Evolutionary conservation across 352 stramenopile genomes (phyloP).

Genomic region (Phytophthora constricta): DNA sequence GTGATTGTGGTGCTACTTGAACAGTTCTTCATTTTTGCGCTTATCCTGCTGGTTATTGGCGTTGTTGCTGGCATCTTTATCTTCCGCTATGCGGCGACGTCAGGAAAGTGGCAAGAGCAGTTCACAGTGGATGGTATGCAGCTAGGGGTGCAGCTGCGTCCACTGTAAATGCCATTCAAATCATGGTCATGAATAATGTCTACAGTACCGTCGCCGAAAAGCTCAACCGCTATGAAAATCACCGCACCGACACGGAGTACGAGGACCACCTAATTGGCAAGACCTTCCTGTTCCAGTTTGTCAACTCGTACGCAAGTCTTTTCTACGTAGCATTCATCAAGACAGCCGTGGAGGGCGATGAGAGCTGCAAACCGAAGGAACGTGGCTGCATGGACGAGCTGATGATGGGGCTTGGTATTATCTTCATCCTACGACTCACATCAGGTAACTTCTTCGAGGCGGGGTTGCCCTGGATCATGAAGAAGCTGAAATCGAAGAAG

Average conservation of each 20-base stretch:
- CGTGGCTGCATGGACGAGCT: conserved; percentile 82
- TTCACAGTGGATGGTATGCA: conserved; percentile 62
- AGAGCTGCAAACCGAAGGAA: conserved; percentile 46
- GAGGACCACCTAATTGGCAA: conserved; percentile 91
- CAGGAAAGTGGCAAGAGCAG: conserved; percentile 55
- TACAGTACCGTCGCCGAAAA: conserved; percentile 67
- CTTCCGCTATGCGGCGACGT: conserved; percentile 71
- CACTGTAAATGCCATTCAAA: conserved; percentile 83
- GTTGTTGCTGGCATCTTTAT: conserved; percentile 77
- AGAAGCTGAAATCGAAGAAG: conserved; percentile 45
- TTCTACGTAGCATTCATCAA: conserved; percentile 92
- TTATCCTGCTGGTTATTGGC: conserved; percentile 73
- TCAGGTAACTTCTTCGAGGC: conserved; percentile 83
- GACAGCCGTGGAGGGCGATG: conserved; percentile 49
- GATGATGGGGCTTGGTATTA: conserved; percentile 78
- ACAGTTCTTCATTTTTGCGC: conserved; percentile 72
- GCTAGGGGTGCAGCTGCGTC: conserved; percentile 62
- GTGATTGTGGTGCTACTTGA: not conserved
- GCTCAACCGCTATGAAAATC: conserved; percentile 94
- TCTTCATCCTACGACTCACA: conserved; percentile 75
- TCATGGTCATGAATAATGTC: conserved; percentile 83
- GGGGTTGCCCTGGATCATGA: conserved; percentile 76
- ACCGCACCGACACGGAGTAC: conserved; percentile 96
- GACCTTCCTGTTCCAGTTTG: conserved; percentile 86
- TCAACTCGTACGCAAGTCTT: conserved; percentile 84